These are phyloP conservation scores for Pisolithus thermaeus DNA, from an alignment of 1,284 basidiomycete species.

Conservation along the genomic window DNA sequence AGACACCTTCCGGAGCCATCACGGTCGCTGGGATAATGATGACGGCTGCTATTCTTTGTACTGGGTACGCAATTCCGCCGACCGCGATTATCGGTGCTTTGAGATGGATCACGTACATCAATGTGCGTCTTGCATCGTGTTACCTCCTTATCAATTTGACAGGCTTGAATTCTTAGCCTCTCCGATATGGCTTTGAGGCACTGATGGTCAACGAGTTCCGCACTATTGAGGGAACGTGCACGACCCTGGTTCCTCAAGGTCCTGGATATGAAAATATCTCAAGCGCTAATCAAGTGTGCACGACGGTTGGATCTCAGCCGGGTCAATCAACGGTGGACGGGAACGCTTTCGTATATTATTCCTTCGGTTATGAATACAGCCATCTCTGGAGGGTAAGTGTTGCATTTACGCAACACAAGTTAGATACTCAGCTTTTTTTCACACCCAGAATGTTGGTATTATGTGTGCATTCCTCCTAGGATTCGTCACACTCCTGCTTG, in stretches of 20 bases:
- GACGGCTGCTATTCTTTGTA: conserved; percentile 42
- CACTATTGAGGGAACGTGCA: conserved; percentile 36
- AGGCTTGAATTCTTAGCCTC: conserved; percentile 27
- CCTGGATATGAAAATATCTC: conserved; percentile 49
- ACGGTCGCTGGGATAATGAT: conserved; percentile 53
- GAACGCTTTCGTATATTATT: conserved; percentile 37
- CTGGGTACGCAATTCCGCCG: conserved; percentile 18
- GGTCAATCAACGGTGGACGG: conserved; percentile 17
- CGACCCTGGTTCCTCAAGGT: conserved; percentile 40
- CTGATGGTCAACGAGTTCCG: conserved; percentile 55
- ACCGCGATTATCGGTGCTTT: conserved; percentile 57
- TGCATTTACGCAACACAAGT: neutral
- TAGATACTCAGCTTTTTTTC: neutral
- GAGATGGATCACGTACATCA: conserved; percentile 60
- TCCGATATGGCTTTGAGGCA: conserved; percentile 48
- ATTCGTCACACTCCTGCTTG: conserved; percentile 44
- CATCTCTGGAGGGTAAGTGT: conserved; percentile 66
- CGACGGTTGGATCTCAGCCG: conserved; percentile 35
- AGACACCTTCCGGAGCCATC: conserved; percentile 50
- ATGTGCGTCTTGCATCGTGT: conserved; percentile 35
- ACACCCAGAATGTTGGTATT: conserved; percentile 48
- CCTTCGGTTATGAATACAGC: conserved; percentile 56
- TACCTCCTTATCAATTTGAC: neutral
- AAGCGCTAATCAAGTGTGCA: conserved; percentile 55
- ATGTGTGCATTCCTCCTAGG: conserved; percentile 40